These are phyloP conservation scores for Pestalotiopsis fici DNA, from an alignment of 2,329 filamentous ascomycete species.

Conservation along the genomic window DNA sequence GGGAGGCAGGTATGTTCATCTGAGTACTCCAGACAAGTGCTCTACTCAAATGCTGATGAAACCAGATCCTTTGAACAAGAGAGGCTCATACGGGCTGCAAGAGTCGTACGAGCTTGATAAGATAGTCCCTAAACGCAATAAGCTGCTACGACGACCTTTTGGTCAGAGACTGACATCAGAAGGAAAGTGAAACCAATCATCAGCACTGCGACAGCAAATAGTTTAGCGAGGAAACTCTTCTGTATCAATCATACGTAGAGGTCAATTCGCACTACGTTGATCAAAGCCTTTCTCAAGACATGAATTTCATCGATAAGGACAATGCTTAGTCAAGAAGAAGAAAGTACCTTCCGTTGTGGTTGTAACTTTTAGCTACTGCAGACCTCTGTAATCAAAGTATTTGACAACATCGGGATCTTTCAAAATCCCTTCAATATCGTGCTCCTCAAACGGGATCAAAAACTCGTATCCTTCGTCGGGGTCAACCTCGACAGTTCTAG, in stretches of 20 bases:
- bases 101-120: background rate
- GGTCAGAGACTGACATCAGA: background rate
- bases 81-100: background rate
- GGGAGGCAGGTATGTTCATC: background rate
- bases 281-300: background rate
- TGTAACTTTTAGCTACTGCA: background rate
- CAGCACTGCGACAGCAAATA: background rate
- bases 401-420: background rate
- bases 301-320: background rate
- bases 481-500: background rate
- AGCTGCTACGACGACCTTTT: background rate
- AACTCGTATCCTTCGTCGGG: background rate
- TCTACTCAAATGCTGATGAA: background rate
- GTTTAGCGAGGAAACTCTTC: background rate
- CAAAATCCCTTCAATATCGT: background rate
- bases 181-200: background rate
- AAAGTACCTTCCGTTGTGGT: background rate
- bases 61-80: background rate
- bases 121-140: background rate
- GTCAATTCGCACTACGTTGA: background rate
- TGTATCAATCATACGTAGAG: no score
- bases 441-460: constrained; percentile 4
- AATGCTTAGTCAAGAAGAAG: background rate
- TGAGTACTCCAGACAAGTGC: background rate
- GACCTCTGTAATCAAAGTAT: background rate